Evolutionary conservation across 805 yeast species (phyloP), one percentile per base, ranked within the genome.

Genomic region (Priceomyces castillae): DNA sequence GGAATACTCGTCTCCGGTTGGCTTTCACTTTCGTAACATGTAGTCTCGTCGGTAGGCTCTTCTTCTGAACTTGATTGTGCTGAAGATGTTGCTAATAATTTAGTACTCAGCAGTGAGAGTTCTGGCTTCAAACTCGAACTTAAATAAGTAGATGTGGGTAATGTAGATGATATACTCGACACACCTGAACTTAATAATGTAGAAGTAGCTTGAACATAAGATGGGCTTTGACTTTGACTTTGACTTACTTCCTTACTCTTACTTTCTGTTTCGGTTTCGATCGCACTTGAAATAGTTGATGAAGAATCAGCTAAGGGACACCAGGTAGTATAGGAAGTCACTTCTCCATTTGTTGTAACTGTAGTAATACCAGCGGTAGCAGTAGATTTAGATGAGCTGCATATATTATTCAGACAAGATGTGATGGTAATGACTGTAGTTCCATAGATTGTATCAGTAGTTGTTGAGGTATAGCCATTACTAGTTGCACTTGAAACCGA

Each of bases 261-360:
- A 43, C 61, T 59, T 44, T 46, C 51, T 37, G 56, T 49, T 25
- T 41, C 47, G 42, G 58, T 51, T 33, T 37, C 40, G 34, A 54
- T 20, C 18, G 48, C 47, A 35, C 50, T 46, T 31, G 50, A 37
- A 39, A 55, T 23, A 40, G 53, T 28, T 10, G 31, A 41, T 34
- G 54, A 33, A 37, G 53, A 52, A 37, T 49, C 48, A 30, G 54
- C 45, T 22, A 49, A 42, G 39, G 50, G 44, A 19, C 43, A 35
- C 55, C 55, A 58, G 23, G 64, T 54, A 39, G 64, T 53, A 54
- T 60, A 72, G 15, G 56, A 53, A 9, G 71, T 71, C 36, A 40
- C 47, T 11, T 38, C 40, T 20, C 49, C 57, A 33, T 48, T 47
- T 41, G 49, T 44, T 31, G 54, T 53, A 30, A 51, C 46, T n/a